Conservation (phyloP, 78 protist species). For the Dictyostelium brefeldianum region DNA sequence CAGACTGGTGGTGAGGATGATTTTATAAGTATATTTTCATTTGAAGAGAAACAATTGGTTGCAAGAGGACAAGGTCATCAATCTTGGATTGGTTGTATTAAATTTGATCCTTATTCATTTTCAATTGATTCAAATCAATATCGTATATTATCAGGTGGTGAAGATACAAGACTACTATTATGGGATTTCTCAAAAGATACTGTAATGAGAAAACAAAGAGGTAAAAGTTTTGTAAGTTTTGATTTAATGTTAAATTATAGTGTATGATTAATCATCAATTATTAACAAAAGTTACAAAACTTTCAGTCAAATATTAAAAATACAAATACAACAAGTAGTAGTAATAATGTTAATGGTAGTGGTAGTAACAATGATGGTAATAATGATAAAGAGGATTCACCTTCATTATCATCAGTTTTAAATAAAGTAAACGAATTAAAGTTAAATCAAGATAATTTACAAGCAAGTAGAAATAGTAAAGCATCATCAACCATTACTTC, state of each 20-base stretch:
- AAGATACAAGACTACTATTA: constrained; percentile 73
- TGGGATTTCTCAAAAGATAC: constrained; percentile 73
- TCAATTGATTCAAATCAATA: constrained; percentile 11
- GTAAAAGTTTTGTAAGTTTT: constrained; percentile 23
- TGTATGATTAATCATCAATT: too few species aligned
- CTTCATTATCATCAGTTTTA: constrained; percentile 10
- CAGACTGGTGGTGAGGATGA: constrained; percentile 87
- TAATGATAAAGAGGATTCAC: background rate
- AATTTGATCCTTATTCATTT: constrained; percentile 46
- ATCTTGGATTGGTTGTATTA: constrained; percentile 81
- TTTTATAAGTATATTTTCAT: constrained; percentile 74
- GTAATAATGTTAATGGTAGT: background rate
- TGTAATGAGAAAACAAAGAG: constrained; percentile 59
- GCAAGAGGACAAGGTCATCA: constrained; percentile 81
- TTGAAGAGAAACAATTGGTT: constrained; percentile 31
- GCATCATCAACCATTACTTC: constrained; percentile 15
- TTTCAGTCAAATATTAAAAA: constrained; percentile 18
- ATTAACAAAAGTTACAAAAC: too few species aligned
- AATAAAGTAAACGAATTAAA: background rate
- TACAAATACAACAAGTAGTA: background rate
- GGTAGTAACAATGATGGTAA: background rate
- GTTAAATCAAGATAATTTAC: background rate
- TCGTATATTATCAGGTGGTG: constrained; percentile 73
- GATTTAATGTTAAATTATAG: background rate
- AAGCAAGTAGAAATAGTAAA: background rate